Evolutionary conservation across 352 stramenopile genomes (phyloP).

Genomic region (Thraustochytrium sp.): DNA sequence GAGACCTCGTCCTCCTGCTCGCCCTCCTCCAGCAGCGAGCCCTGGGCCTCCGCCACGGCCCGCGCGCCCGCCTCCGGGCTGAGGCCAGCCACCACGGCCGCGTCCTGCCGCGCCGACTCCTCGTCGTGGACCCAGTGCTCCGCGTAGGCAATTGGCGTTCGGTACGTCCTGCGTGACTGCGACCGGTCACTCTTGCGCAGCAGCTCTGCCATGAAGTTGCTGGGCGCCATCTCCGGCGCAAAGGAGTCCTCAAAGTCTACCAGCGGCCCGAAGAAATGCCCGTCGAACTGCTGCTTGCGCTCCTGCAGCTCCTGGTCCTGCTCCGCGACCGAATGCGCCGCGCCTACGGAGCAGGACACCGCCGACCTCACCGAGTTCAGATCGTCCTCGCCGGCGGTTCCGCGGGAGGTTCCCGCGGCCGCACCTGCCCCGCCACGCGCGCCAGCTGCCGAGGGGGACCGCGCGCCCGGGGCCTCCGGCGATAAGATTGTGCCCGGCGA

Average conservation of each 20-base stretch:
- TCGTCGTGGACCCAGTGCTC: neutral
- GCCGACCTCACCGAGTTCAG: too few species aligned
- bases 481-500: too few species aligned
- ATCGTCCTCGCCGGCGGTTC: too few species aligned
- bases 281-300: neutral
- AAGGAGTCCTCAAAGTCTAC: conserved; percentile 15
- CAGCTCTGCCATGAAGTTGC: neutral
- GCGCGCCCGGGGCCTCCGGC: too few species aligned
- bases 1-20: neutral
- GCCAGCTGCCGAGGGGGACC: too few species aligned
- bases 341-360: too few species aligned
- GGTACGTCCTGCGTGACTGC: neutral
- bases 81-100: too few species aligned
- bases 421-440: too few species aligned
- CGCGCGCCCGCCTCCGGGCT: too few species aligned
- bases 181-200: neutral
- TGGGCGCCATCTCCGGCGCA: neutral
- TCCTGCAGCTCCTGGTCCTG: neutral
- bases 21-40: neutral
- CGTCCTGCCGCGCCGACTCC: neutral
- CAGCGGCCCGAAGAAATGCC: neutral
- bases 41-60: too few species aligned
- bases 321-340: neutral
- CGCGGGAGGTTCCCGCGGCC: too few species aligned
- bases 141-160: neutral